A percentile compares a stretch with the other conserved stretches of the same genome.
These are phyloP conservation scores for Arachis hypogaea DNA, from an alignment of 306 rosid genomes.

Conservation along the genomic window DNA sequence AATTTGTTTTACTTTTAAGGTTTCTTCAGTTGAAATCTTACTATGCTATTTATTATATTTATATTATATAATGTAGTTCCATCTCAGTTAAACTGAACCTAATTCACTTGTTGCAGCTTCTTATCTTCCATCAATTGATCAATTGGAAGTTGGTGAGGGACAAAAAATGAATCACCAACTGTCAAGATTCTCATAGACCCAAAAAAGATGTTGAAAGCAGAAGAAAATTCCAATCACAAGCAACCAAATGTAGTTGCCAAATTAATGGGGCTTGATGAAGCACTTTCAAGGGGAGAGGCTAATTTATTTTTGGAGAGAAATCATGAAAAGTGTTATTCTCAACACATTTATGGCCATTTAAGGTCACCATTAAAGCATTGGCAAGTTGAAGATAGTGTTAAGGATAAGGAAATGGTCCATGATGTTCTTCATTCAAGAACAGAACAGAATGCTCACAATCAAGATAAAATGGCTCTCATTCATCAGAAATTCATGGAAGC, in stretches of 20 bases:
- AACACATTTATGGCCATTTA: conserved; percentile 48
- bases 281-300: conserved; percentile 59
- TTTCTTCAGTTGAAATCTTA: conserved; percentile 20
- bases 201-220: conserved; percentile 69
- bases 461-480: conserved; percentile 75
- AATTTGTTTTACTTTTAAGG: conserved; percentile 32
- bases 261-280: conserved; percentile 96
- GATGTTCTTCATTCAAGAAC: conserved; percentile 54
- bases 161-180: conserved; percentile 56
- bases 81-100: conserved; percentile 34
- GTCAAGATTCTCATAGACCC: conserved; percentile 76
- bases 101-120: conserved; percentile 56
- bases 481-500: conserved; percentile 77
- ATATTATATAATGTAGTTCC: conserved; percentile 16
- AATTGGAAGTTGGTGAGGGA: conserved; percentile 58
- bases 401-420: conserved; percentile 53
- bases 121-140: conserved; percentile 58
- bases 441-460: conserved; percentile 46
- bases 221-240: conserved; percentile 54
- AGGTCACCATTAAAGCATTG: conserved; percentile 53
- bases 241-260: conserved; percentile 88
- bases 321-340: conserved; percentile 49
- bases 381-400: conserved; percentile 54
- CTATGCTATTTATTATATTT: background rate
- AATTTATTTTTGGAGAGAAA: conserved; percentile 55